phyloP scores from a whole-genome alignment of 139 green algal genomes.

The Deuterostichococcus epilithicus region DNA sequence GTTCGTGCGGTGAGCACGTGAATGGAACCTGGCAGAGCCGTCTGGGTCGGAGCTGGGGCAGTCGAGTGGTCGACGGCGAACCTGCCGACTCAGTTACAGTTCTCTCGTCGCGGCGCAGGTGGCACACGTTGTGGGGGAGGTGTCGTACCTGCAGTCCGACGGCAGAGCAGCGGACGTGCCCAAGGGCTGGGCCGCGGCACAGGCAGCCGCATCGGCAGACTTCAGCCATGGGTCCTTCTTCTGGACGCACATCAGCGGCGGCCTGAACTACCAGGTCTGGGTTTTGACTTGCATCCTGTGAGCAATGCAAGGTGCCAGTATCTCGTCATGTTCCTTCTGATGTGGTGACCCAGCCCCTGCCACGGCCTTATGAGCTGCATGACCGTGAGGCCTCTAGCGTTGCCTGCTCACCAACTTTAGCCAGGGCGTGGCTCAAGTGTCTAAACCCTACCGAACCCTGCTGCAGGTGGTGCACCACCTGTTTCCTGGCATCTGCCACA shows the following conservation, averaged over 20 bases:
- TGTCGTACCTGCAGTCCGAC: slow-evolving; percentile 32
- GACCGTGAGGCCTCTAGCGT: too few species aligned
- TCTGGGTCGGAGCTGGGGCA: background rate
- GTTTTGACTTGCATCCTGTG: too few species aligned
- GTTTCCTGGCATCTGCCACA: slow-evolving; percentile 74
- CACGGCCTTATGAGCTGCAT: background rate
- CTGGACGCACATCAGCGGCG: slow-evolving; percentile 68
- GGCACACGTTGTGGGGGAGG: slow-evolving; percentile 55
- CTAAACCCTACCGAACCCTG: too few species aligned
- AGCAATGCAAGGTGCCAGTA: background rate
- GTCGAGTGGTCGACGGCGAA: background rate
- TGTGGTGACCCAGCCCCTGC: background rate
- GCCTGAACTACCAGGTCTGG: slow-evolving; percentile 61
- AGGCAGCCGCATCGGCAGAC: slow-evolving; percentile 55
- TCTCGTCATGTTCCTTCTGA: background rate
- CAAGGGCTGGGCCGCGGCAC: slow-evolving; percentile 47
- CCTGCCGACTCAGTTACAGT: background rate
- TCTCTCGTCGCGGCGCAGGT: slow-evolving; percentile 23
- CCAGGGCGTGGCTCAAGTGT: too few species aligned
- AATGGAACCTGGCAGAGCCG: background rate
- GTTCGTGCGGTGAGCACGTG: background rate
- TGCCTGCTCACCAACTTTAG: too few species aligned
- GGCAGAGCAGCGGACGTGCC: slow-evolving; percentile 16
- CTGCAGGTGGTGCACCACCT: slow-evolving; percentile 78
- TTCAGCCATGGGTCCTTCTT: slow-evolving; percentile 62